phyloP scores from a whole-genome alignment of 2,329 filamentous ascomycete genomes.

The Paraphaeosphaeria minitans region DNA sequence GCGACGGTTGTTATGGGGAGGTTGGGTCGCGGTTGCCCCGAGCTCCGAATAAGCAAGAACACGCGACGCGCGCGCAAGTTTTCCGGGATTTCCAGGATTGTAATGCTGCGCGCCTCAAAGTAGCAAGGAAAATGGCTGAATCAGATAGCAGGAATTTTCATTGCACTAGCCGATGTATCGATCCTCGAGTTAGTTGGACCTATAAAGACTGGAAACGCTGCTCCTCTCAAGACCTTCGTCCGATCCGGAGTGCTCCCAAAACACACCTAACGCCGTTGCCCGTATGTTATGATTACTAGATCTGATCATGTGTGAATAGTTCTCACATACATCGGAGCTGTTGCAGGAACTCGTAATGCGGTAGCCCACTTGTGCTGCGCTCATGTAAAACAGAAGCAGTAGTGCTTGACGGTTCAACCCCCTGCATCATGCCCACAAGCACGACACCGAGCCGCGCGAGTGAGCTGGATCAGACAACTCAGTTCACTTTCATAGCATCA shows the following conservation, averaged over 20 bases:
- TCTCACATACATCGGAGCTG: not conserved
- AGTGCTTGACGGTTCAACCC: not conserved
- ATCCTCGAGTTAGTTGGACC: not conserved
- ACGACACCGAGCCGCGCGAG: not conserved
- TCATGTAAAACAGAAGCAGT: not conserved
- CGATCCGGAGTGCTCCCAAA: not conserved
- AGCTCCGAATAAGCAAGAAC: not conserved
- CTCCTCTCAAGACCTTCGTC: not conserved
- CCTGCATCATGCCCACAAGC: not conserved
- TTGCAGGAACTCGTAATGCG: not conserved
- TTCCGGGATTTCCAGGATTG: too few species aligned
- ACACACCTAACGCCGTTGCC: not conserved
- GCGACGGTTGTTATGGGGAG: not conserved
- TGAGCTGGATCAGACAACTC: not conserved
- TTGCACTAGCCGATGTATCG: not conserved
- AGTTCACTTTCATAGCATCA: not conserved
- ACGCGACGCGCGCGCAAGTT: not conserved
- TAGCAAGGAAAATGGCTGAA: not conserved
- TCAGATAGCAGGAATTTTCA: not conserved
- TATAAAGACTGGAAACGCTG: not conserved
- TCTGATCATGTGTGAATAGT: not conserved
- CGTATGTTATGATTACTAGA: not conserved
- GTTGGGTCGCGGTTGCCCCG: not conserved
- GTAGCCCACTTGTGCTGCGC: not conserved
- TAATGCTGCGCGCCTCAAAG: not conserved